Percentiles rank a stretch among this genome's conserved stretches.
Conservation (phyloP, 768 basidiomycete genomes). For the Tubosaeta sp. region DNA sequence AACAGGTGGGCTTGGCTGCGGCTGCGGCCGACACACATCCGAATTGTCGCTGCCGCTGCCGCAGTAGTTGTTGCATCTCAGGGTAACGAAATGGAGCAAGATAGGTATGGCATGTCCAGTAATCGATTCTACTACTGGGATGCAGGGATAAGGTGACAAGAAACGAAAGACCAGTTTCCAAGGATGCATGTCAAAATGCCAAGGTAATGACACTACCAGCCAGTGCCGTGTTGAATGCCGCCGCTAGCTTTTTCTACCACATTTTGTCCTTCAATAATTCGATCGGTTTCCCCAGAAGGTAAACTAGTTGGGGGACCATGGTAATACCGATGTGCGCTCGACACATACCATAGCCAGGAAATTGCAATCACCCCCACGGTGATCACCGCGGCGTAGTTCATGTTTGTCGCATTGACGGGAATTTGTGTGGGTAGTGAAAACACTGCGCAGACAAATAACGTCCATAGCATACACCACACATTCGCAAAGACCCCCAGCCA, state of each 20-base stretch:
- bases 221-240: too few species aligned
- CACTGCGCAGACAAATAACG: conserved; percentile 42
- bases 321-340: conserved; percentile 52
- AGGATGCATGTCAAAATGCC: too few species aligned
- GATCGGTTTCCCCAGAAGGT: conserved; percentile 3
- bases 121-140: background rate
- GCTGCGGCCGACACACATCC: conserved; percentile 12
- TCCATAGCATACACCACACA: conserved; percentile 43
- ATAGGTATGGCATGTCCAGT: background rate
- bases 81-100: background rate
- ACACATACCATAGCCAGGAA: conserved; percentile 48
- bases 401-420: conserved; percentile 45
- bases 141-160: background rate
- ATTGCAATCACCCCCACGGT: conserved; percentile 18
- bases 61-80: conserved; percentile 3
- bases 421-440: conserved; percentile 48
- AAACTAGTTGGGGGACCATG: conserved; percentile 59
- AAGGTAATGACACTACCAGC: too few species aligned
- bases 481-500: conserved; percentile 43
- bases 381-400: conserved; percentile 49
- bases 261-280: background rate
- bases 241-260: too few species aligned
- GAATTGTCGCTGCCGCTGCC: background rate
- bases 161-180: too few species aligned
- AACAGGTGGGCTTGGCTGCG: conserved; percentile 11